A percentile compares a stretch with the other conserved stretches of the same genome.
Evolutionary conservation across 306 rosid genomes (phyloP).

Genomic region (Phaseolus lunatus): DNA sequence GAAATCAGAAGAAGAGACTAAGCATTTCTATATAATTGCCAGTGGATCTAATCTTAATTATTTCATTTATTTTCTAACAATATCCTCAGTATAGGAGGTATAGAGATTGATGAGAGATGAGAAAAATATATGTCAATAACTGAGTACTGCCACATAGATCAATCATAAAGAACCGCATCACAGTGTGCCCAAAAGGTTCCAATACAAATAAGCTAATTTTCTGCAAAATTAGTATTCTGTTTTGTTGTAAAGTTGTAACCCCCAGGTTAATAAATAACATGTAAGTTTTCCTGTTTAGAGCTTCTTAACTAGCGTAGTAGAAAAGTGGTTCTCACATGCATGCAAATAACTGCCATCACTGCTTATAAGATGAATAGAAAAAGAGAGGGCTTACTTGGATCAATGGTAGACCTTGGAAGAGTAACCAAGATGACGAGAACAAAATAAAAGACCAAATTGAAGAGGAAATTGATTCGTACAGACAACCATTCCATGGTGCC

Average conservation of each 20-base stretch:
- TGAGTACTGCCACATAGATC: background rate
- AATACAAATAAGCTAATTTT: background rate
- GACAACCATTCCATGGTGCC: slow-evolving; percentile 93
- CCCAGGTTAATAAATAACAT: background rate
- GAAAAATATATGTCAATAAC: background rate
- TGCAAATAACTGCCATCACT: slow-evolving; percentile 15
- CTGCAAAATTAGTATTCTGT: background rate
- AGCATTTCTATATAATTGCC: background rate
- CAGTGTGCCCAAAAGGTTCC: slow-evolving; percentile 1
- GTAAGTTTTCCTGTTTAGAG: background rate
- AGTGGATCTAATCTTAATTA: background rate
- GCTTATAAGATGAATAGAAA: slow-evolving; percentile 11
- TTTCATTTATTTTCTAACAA: background rate
- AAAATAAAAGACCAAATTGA: slow-evolving; percentile 70
- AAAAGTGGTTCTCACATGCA: slow-evolving; percentile 5
- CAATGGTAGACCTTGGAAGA: slow-evolving; percentile 72
- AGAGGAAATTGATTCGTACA: slow-evolving; percentile 76
- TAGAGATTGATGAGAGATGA: background rate
- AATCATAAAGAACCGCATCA: background rate
- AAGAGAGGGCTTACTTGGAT: slow-evolving; percentile 67
- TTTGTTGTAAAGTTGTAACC: background rate
- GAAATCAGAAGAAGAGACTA: slow-evolving; percentile 43
- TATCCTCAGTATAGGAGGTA: background rate
- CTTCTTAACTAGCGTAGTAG: slow-evolving; percentile 2
- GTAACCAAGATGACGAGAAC: slow-evolving; percentile 72